Conservation (phyloP, 495 filamentous ascomycete species). For the Daldinia vernicosa region DNA sequence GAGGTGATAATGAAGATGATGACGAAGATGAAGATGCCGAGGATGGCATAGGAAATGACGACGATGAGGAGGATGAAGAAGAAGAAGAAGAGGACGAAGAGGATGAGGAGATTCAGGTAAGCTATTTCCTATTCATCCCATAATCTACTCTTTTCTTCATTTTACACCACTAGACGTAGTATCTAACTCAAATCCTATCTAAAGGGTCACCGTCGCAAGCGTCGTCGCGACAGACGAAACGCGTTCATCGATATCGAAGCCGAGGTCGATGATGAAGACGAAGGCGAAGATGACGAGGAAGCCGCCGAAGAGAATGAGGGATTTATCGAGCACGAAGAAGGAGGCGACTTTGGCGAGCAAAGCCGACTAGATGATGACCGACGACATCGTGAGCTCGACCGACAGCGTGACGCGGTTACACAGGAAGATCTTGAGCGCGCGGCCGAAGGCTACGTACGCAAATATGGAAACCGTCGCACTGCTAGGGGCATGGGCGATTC, state of each 20-base stretch:
- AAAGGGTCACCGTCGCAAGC: slow-evolving; percentile 81
- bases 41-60: slow-evolving; percentile 55
- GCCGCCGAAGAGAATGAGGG: slow-evolving; percentile 85
- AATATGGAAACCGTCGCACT: slow-evolving; percentile 71
- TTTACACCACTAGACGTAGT: slow-evolving; percentile 13
- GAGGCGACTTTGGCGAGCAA: slow-evolving; percentile 84
- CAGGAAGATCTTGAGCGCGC: slow-evolving; percentile 93
- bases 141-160: slow-evolving; percentile 1
- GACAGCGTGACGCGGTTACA: slow-evolving; percentile 82
- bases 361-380: slow-evolving; percentile 87
- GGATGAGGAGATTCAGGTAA: slow-evolving; percentile 67
- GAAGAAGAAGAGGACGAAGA: slow-evolving; percentile 66
- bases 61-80: slow-evolving; percentile 62
- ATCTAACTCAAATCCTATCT: slow-evolving; percentile 24
- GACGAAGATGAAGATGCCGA: slow-evolving; percentile 62
- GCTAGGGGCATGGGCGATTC: slow-evolving; percentile 61
- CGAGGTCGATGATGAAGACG: slow-evolving; percentile 95
- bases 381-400: slow-evolving; percentile 92
- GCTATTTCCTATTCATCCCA: slow-evolving; percentile 24
- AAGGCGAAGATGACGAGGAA: slow-evolving; percentile 84
- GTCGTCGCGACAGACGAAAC: slow-evolving; percentile 73
- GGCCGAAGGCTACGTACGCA: slow-evolving; percentile 82
- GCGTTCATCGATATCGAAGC: slow-evolving; percentile 95
- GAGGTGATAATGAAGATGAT: slow-evolving; percentile 55
- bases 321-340: slow-evolving; percentile 88